phyloP scores from a whole-genome alignment of 257 asterid genomes.

The Penstemon newberryi region DNA sequence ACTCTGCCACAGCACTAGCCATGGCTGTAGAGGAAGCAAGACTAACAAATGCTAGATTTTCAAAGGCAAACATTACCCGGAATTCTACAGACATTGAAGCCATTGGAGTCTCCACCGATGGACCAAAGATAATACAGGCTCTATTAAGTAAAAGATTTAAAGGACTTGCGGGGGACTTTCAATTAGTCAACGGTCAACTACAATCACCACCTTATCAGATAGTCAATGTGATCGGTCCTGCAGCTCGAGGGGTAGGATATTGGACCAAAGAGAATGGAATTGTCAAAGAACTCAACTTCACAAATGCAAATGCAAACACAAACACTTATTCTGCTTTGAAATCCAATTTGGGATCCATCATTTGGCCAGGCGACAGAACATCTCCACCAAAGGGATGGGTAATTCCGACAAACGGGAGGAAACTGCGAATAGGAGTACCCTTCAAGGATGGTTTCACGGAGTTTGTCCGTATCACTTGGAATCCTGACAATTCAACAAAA shows the following conservation, averaged over 20 bases:
- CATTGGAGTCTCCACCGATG: constrained; percentile 16
- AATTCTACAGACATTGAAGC: constrained; percentile 15
- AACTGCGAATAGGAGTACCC: constrained; percentile 18
- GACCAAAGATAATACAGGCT: constrained; percentile 17
- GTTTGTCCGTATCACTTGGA: constrained; percentile 17
- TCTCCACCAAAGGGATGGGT: constrained; percentile 27
- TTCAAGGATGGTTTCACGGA: constrained; percentile 10
- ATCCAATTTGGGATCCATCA: background rate
- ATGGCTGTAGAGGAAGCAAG: constrained; percentile 24
- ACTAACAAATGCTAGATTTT: background rate
- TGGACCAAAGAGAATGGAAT: constrained; percentile 29
- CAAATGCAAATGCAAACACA: background rate
- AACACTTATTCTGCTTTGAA: background rate
- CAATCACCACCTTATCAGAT: constrained; percentile 23
- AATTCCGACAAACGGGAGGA: constrained; percentile 20
- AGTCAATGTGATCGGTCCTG: constrained; percentile 21
- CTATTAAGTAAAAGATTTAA: constrained; percentile 6
- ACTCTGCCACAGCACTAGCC: constrained; percentile 22
- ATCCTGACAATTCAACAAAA: constrained; percentile 16
- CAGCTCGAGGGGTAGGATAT: constrained; percentile 14
- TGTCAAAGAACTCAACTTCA: background rate
- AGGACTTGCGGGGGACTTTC: constrained; percentile 25
- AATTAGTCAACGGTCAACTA: constrained; percentile 23
- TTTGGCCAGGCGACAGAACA: constrained; percentile 28
- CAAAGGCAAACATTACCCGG: background rate